Evolutionary conservation across 371 early-diverging fungal species (phyloP).

Genomic region (Lichtheimia corymbifera): DNA sequence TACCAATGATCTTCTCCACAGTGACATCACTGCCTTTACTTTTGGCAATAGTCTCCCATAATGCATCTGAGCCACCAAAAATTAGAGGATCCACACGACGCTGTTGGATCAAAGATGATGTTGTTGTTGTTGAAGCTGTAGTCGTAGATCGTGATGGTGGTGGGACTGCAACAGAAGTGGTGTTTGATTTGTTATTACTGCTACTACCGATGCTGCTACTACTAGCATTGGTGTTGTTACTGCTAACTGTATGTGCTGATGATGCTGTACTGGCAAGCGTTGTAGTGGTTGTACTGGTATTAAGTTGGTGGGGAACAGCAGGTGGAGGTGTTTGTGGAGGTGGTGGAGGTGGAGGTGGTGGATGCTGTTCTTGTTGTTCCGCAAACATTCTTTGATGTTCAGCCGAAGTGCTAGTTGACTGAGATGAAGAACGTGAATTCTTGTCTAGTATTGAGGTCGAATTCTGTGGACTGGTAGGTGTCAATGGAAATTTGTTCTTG

Average conservation of each 20-base stretch:
- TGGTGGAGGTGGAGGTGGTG: slow-evolving; percentile 6
- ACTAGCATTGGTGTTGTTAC: too few species aligned
- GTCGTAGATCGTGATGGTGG: slow-evolving; percentile 12
- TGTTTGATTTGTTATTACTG: too few species aligned
- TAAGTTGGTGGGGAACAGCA: too few species aligned
- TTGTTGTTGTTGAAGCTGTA: slow-evolving; percentile 16
- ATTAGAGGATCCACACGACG: slow-evolving; percentile 34
- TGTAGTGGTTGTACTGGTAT: too few species aligned
- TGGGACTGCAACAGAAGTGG: neutral
- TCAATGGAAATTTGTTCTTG: slow-evolving; percentile 10
- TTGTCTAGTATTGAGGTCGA: too few species aligned
- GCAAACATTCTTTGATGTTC: neutral
- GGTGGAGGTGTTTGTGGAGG: slow-evolving; percentile 10
- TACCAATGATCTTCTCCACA: slow-evolving; percentile 46
- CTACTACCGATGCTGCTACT: too few species aligned
- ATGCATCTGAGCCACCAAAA: slow-evolving; percentile 48
- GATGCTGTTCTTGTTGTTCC: neutral
- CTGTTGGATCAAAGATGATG: slow-evolving; percentile 29
- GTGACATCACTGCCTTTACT: slow-evolving; percentile 34
- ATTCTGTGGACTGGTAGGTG: slow-evolving; percentile 19
- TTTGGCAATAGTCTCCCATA: slow-evolving; percentile 45
- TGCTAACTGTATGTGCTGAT: too few species aligned
- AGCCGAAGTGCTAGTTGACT: neutral
- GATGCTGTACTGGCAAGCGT: too few species aligned
- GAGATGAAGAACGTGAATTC: too few species aligned